These are phyloP conservation scores for Zanthoxylum bungeanum DNA, from an alignment of 345 rosid genomes.

Conservation along the genomic window DNA sequence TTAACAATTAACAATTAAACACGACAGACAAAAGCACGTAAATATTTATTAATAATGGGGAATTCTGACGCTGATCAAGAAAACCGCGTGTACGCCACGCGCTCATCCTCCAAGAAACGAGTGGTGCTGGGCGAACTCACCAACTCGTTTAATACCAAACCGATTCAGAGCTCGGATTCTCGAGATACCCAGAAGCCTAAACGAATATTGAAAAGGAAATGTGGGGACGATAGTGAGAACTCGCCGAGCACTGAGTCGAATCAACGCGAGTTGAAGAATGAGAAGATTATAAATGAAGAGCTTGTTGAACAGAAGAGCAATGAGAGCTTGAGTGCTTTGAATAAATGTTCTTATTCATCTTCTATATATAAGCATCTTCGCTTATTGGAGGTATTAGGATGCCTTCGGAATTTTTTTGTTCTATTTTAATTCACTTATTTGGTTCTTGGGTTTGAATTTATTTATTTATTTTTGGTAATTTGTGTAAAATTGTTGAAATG, in stretches of 20 bases:
- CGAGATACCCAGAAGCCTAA: constrained; percentile 10
- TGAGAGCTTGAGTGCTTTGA: constrained; percentile 7
- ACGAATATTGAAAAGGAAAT: not conserved
- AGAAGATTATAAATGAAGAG: not conserved
- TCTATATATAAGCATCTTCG: constrained; percentile 25
- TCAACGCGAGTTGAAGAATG: not conserved
- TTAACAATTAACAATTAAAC: not conserved
- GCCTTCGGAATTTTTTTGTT: not conserved
- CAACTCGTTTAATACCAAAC: not conserved
- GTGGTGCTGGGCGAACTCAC: constrained; percentile 29
- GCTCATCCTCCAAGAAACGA: constrained; percentile 13
- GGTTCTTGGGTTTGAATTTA: not conserved
- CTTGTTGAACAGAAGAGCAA: not conserved
- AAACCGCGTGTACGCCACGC: constrained; percentile 2
- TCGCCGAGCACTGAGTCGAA: not conserved
- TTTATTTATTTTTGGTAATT: not conserved
- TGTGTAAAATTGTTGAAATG: not conserved
- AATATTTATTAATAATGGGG: not conserved
- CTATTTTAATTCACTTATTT: not conserved
- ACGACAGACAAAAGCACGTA: not conserved
- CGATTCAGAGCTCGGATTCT: not conserved
- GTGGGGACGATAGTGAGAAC: not conserved
- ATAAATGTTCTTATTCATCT: constrained; percentile 13
- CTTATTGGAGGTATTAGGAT: constrained; percentile 25
- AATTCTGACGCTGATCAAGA: constrained; percentile 10